Percentiles rank a stretch among this genome's conserved stretches.
Evolutionary conservation across 2,329 filamentous ascomycete species (phyloP).

Genomic region (Pyrenophora graminea): DNA sequence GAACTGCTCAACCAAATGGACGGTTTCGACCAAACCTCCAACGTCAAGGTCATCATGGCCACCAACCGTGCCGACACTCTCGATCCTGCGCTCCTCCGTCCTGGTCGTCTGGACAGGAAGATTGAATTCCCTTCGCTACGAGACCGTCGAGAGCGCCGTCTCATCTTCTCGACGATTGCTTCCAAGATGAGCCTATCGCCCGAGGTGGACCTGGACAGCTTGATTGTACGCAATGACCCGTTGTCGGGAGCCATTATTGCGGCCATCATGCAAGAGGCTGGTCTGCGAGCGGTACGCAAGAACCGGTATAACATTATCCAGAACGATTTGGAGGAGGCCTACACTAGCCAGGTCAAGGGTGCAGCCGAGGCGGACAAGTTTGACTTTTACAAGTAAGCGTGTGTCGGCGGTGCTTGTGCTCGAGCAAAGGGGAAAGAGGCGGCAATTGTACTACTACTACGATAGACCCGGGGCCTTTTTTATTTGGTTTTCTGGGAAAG

Average conservation of each 20-base stretch:
- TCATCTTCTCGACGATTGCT: conserved; percentile 98
- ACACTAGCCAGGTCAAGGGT: conserved; percentile 94
- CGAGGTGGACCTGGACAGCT: conserved; percentile 91
- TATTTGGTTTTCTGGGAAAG: not conserved
- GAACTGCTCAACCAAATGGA: conserved; percentile 99
- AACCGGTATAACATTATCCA: conserved; percentile 99
- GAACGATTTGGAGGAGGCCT: conserved; percentile 93
- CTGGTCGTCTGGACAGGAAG: conserved; percentile 94
- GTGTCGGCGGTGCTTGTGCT: conserved; percentile 1
- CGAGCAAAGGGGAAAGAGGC: conserved; percentile 5
- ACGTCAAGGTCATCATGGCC: conserved; percentile 99
- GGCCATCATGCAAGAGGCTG: conserved; percentile 98
- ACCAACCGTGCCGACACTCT: conserved; percentile 98
- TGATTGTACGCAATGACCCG: conserved; percentile 96
- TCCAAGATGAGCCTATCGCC: conserved; percentile 96
- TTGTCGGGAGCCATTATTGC: conserved; percentile 94
- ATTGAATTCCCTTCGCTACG: conserved; percentile 97
- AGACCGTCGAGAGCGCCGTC: conserved; percentile 88
- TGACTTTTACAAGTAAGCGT: conserved; percentile 62
- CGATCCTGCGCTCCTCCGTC: conserved; percentile 90
- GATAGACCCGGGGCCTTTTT: conserved; percentile 14
- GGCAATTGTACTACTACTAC: conserved; percentile 25
- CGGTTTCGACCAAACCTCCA: conserved; percentile 97
- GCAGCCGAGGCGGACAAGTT: conserved; percentile 73
- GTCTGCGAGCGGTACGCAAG: conserved; percentile 90